Evolutionary conservation across 345 rosid genomes (phyloP).

Genomic region (Citrus inodora): DNA sequence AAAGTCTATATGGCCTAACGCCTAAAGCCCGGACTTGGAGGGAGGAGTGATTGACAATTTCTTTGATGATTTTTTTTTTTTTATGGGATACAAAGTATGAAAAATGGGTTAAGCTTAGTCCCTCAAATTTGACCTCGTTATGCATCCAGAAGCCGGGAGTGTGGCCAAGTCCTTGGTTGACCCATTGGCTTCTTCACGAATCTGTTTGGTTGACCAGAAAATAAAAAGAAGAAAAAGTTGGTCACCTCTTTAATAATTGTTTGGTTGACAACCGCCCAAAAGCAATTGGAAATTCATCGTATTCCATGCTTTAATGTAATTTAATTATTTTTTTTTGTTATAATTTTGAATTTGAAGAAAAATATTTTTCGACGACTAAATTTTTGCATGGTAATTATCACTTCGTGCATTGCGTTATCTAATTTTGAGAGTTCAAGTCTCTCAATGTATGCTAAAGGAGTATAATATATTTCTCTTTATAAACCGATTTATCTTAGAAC

Average conservation of each 20-base stretch:
- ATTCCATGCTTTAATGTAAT: background rate
- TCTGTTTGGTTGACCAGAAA: constrained; percentile 14
- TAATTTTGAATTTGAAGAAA: too few relatives aligned
- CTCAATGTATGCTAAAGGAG: too few relatives aligned
- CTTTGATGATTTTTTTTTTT: background rate
- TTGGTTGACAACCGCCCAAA: constrained; percentile 8
- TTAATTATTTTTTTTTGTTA: too few relatives aligned
- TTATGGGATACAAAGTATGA: background rate
- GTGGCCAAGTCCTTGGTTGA: background rate
- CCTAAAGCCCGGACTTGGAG: too few relatives aligned
- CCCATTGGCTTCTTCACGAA: background rate
- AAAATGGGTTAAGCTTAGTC: background rate
- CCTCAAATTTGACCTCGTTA: background rate
- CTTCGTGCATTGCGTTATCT: too few relatives aligned
- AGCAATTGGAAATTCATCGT: background rate
- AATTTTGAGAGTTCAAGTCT: too few relatives aligned
- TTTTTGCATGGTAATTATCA: too few relatives aligned
- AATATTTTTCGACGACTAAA: too few relatives aligned
- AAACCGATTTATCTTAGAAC: too few relatives aligned
- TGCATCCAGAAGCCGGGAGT: background rate
- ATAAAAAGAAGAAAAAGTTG: background rate
- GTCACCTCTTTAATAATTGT: background rate
- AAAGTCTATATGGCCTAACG: too few relatives aligned
- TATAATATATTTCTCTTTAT: too few relatives aligned
- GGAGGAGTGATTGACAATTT: background rate